These are phyloP conservation scores for Claviceps arundinis DNA, from an alignment of 2,329 filamentous ascomycete species.

Conservation along the genomic window DNA sequence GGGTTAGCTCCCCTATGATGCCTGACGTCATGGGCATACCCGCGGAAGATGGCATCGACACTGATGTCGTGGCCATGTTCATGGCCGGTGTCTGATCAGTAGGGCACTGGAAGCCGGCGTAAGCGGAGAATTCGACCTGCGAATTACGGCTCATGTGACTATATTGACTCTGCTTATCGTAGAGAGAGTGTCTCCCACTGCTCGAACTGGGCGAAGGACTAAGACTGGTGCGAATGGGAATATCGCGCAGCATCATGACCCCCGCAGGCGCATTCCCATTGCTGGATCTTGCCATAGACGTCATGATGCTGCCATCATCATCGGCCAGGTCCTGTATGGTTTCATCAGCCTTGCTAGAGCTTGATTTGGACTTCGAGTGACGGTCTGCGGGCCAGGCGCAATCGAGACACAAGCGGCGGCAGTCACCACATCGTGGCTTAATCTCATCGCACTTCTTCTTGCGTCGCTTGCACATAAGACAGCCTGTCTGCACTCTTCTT, in stretches of 20 bases:
- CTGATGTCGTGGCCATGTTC: conserved; percentile 4
- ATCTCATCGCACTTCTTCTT: conserved; percentile 36
- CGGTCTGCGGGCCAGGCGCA: conserved; percentile 18
- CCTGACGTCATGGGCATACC: conserved; percentile 3
- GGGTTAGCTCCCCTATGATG: conserved; percentile 6
- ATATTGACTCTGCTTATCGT: conserved; percentile 8
- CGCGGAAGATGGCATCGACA: conserved; percentile 3
- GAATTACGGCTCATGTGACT: conserved; percentile 3
- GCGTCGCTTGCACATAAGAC: conserved; percentile 29
- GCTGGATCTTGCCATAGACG: neutral
- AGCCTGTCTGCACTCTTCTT: conserved; percentile 24
- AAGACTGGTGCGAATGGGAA: conserved; percentile 11
- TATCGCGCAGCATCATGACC: conserved; percentile 6
- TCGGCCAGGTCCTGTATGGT: neutral
- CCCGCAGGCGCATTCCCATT: neutral
- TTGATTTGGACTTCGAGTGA: conserved; percentile 8
- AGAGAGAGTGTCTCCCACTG: conserved; percentile 8
- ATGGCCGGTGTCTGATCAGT: conserved; percentile 3
- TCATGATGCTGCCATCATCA: neutral
- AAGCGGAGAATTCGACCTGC: neutral
- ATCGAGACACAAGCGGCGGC: conserved; percentile 21
- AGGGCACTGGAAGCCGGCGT: conserved; percentile 3
- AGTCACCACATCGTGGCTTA: conserved; percentile 28
- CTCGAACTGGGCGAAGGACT: conserved; percentile 11
- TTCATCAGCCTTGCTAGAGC: conserved; percentile 5